Conservation (phyloP, 345 rosid species). For the Excoecaria cochinchinensis region DNA sequence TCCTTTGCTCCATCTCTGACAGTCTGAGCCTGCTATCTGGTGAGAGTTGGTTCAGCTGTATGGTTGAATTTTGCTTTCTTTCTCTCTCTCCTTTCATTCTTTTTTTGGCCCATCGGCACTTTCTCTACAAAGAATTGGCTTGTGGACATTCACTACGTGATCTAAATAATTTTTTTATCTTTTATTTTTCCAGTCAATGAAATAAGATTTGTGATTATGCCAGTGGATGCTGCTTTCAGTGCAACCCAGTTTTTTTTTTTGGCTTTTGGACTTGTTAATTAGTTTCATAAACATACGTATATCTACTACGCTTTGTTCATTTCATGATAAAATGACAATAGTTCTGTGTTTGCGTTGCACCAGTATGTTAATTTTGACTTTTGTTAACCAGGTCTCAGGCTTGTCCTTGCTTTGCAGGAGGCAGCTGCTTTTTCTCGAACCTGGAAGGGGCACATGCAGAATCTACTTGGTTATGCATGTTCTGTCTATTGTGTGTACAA, state of each 20-base stretch:
- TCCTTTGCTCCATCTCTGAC: not conserved
- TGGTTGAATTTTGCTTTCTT: not conserved
- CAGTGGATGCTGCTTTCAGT: not conserved
- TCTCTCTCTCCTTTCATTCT: not conserved
- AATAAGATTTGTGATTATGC: not conserved
- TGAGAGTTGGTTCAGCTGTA: not conserved
- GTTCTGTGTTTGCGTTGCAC: not conserved
- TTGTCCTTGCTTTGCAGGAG: conserved; percentile 51
- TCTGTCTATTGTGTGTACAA: conserved; percentile 94
- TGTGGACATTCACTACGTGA: not conserved
- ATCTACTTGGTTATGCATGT: conserved; percentile 94
- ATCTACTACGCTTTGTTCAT: not conserved
- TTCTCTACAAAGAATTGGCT: not conserved
- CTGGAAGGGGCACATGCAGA: conserved; percentile 96
- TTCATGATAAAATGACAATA: conserved; percentile 1
- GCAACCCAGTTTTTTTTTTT: not conserved
- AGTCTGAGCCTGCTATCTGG: not conserved
- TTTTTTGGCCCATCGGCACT: not conserved
- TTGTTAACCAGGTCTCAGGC: not conserved
- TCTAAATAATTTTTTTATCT: not conserved
- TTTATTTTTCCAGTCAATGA: not conserved
- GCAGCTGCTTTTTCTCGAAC: conserved; percentile 95
- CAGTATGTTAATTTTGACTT: not conserved
- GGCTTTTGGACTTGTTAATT: not conserved
- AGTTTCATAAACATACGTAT: not conserved